Evolutionary conservation across 177 flowering plant genomes (phyloP).

Genomic region (Vitis hybrid): DNA sequence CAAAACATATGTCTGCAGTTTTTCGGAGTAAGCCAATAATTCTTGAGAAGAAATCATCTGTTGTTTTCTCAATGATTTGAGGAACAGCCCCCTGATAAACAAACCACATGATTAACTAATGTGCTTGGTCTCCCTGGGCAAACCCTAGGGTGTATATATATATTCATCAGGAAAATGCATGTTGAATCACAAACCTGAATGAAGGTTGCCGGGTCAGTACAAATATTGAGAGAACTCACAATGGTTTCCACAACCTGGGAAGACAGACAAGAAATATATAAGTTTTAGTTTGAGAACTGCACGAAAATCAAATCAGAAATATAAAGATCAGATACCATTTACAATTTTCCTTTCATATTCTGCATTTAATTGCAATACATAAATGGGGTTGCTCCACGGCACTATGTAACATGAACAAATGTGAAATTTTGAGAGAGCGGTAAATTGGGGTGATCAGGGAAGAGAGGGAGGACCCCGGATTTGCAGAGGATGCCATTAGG

Average conservation of each 20-base stretch:
- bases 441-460: neutral
- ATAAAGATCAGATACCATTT: no score
- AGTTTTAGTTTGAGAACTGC: no score
- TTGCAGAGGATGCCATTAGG: conserved; percentile 35
- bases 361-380: no score
- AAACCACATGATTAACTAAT: neutral
- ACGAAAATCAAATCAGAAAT: no score
- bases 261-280: neutral
- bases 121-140: no score
- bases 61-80: conserved; percentile 32
- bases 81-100: conserved; percentile 41
- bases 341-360: no score
- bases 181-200: conserved; percentile 26
- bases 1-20: conserved; percentile 26
- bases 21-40: conserved; percentile 22
- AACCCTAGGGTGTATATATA: no score
- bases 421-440: neutral
- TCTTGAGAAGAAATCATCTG: conserved; percentile 29
- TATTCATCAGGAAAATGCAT: no score
- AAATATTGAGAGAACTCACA: conserved; percentile 19
- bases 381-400: no score
- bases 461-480: conserved; percentile 26
- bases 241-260: conserved; percentile 27
- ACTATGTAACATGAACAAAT: no score
- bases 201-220: conserved; percentile 27